phyloP scores from a whole-genome alignment of 352 stramenopile species.

The Pythium vanterpoolii region DNA sequence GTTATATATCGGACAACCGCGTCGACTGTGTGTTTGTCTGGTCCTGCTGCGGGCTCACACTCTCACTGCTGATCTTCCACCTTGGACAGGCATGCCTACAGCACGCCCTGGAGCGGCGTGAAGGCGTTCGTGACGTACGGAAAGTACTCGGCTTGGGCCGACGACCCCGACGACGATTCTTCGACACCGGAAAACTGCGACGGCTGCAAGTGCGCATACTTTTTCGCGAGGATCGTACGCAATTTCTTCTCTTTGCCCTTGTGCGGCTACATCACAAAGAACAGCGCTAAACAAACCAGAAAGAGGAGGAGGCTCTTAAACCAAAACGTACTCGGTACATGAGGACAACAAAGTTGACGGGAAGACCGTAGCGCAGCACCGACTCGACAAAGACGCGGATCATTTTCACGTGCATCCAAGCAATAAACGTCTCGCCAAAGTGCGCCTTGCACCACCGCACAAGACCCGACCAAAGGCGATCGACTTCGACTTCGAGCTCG shows the following conservation, averaged over 20 bases:
- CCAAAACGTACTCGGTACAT: constrained; percentile 71
- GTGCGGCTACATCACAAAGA: constrained; percentile 41
- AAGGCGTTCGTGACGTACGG: constrained; percentile 84
- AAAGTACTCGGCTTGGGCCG: constrained; percentile 71
- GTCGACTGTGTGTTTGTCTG: neutral
- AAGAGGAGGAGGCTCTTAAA: neutral
- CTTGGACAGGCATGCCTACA: neutral
- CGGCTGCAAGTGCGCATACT: constrained; percentile 83
- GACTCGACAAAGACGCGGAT: constrained; percentile 97
- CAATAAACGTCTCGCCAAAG: constrained; percentile 97
- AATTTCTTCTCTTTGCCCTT: constrained; percentile 83
- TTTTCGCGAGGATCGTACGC: constrained; percentile 71
- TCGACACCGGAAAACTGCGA: constrained; percentile 79
- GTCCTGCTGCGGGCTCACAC: neutral
- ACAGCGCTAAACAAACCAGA: neutral
- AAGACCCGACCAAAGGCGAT: constrained; percentile 93
- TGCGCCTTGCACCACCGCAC: constrained; percentile 98
- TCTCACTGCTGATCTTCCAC: neutral
- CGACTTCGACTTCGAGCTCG: constrained; percentile 88
- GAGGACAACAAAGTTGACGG: constrained; percentile 93
- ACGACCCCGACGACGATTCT: constrained; percentile 48
- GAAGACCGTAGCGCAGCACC: constrained; percentile 96
- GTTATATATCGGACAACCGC: neutral
- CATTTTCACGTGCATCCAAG: constrained; percentile 98
- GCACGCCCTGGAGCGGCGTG: constrained; percentile 42